Evolutionary conservation across 2,329 filamentous ascomycete genomes (phyloP).

Genomic region (Epichloe uncinata): DNA sequence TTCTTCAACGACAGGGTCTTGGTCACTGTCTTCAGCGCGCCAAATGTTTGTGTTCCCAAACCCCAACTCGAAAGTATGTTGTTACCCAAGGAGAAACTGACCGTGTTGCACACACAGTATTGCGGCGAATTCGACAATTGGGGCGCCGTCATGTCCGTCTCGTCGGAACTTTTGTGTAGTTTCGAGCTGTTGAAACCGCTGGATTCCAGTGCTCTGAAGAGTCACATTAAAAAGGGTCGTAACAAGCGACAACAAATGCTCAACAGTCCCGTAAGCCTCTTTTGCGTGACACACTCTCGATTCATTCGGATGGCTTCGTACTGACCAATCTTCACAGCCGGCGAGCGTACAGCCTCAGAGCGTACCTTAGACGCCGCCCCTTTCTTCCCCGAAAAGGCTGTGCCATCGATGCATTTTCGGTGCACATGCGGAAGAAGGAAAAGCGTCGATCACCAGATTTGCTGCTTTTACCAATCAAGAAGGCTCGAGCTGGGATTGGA

Average conservation of each 20-base stretch:
- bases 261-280: conserved; percentile 74
- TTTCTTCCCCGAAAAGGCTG: neutral
- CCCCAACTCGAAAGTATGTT: neutral
- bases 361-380: conserved; percentile 5
- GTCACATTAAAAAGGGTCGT: conserved; percentile 94
- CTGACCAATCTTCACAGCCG: conserved; percentile 24
- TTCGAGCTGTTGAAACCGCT: conserved; percentile 95
- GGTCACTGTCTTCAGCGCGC: conserved; percentile 94
- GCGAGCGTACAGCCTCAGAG: conserved; percentile 44
- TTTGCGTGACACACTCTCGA: neutral
- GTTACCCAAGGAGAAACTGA: neutral
- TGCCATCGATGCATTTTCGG: neutral
- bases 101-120: conserved; percentile 48
- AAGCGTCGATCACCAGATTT: neutral
- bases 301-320: neutral
- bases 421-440: neutral
- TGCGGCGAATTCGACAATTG: conserved; percentile 99
- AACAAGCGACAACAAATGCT: conserved; percentile 92
- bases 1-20: conserved; percentile 94
- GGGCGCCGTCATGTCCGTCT: conserved; percentile 98
- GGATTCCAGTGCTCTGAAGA: conserved; percentile 92
- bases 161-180: conserved; percentile 81
- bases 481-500: neutral
- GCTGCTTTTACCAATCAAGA: neutral
- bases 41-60: conserved; percentile 58